Percentiles rank a stretch among this genome's conserved stretches.
Conservation (phyloP, 768 basidiomycete species). For the Kwoniella sp. region DNA sequence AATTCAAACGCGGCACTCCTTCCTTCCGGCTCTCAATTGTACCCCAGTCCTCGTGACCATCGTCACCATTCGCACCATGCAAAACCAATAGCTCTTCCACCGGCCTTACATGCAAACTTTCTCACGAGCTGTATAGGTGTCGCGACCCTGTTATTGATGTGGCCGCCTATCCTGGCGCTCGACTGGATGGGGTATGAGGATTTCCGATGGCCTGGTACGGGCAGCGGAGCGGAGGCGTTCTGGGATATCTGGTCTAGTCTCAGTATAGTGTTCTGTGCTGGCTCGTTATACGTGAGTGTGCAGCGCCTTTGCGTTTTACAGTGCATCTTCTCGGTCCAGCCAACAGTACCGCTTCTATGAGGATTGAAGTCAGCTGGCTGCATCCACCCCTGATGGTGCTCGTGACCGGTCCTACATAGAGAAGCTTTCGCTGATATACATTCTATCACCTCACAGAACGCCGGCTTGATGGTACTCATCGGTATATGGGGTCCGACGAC, state of each 20-base stretch:
- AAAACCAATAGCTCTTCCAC: conserved; percentile 67
- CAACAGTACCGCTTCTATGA: conserved; percentile 6
- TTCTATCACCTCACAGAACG: conserved; percentile 61
- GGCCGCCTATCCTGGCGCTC: conserved; percentile 76
- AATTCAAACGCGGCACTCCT: not conserved
- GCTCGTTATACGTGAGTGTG: conserved; percentile 63
- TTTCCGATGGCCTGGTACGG: conserved; percentile 66
- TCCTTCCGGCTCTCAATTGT: not conserved
- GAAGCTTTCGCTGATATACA: not conserved
- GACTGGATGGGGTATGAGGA: conserved; percentile 68
- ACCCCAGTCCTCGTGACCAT: not conserved
- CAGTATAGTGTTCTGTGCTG: conserved; percentile 68
- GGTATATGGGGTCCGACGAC: conserved; percentile 86
- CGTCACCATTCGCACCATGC: not conserved
- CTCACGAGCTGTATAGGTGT: conserved; percentile 79
- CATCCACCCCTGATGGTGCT: not conserved
- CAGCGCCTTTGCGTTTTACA: not conserved
- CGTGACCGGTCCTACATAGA: too few species aligned
- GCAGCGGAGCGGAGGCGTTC: conserved; percentile 1
- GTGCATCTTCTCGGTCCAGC: not conserved
- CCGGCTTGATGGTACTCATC: conserved; percentile 83
- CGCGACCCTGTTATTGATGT: conserved; percentile 70
- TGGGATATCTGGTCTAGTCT: conserved; percentile 62
- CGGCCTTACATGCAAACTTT: conserved; percentile 81
- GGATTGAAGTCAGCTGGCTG: conserved; percentile 21